Percentiles rank a stretch among this genome's conserved stretches.
Conservation (phyloP, 2,329 filamentous ascomycete species). For the Cercospora beticola region DNA sequence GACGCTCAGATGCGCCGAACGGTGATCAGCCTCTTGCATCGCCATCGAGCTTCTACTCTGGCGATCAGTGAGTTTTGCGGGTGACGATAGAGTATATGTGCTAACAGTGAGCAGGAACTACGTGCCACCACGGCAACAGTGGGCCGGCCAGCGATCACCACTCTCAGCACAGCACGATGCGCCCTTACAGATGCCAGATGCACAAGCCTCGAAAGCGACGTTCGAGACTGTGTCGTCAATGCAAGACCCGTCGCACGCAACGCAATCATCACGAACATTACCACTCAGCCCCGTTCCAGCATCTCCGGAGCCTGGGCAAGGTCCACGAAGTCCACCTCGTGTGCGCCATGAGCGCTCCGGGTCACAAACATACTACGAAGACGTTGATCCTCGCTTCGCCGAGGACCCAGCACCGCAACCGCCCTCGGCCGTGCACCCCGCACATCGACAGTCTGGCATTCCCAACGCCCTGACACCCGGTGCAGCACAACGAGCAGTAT, state of each 20-base stretch:
- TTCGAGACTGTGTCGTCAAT: slow-evolving; percentile 18
- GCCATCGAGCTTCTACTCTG: slow-evolving; percentile 71
- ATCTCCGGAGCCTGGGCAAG: slow-evolving; percentile 26
- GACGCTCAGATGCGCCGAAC: slow-evolving; percentile 45
- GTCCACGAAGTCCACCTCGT: slow-evolving; percentile 8
- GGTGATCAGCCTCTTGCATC: slow-evolving; percentile 66
- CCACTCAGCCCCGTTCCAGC: slow-evolving; percentile 32
- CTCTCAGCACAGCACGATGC: slow-evolving; percentile 13
- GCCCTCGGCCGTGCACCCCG: background rate
- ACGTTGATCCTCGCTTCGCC: slow-evolving; percentile 85
- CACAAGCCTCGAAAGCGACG: slow-evolving; percentile 16
- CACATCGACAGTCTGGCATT: slow-evolving; percentile 22
- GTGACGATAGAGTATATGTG: background rate
- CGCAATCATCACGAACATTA: slow-evolving; percentile 23
- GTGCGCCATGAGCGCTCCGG: slow-evolving; percentile 35
- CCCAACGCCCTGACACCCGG: slow-evolving; percentile 29
- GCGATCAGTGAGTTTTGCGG: slow-evolving; percentile 60
- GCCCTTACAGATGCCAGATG: slow-evolving; percentile 10
- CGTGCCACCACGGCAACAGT: slow-evolving; percentile 49
- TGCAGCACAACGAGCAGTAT: slow-evolving; percentile 13
- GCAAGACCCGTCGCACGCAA: slow-evolving; percentile 20
- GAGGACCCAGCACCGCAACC: slow-evolving; percentile 41
- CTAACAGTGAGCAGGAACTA: slow-evolving; percentile 40
- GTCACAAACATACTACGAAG: slow-evolving; percentile 76
- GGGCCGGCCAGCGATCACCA: slow-evolving; percentile 33